These are phyloP conservation scores for Paramecium bursaria DNA, from an alignment of 73 alveolate species.

Conservation along the genomic window DNA sequence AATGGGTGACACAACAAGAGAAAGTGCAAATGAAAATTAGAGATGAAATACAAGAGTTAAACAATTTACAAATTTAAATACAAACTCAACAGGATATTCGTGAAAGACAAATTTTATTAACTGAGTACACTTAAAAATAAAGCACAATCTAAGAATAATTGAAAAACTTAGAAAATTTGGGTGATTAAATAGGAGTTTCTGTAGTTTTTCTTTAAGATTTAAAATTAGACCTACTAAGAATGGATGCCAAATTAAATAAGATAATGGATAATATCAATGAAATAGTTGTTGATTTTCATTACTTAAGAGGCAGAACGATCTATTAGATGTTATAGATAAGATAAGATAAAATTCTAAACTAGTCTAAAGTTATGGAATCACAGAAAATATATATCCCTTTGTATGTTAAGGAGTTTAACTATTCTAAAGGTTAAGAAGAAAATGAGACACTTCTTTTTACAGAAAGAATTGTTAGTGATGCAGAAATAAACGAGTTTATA, in stretches of 20 bases:
- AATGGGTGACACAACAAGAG: slow-evolving; percentile 14
- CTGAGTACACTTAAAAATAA: background rate
- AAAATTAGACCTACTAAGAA: slow-evolving; percentile 7
- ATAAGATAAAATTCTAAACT: background rate
- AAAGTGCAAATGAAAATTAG: background rate
- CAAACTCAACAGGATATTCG: background rate
- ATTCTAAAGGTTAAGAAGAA: background rate
- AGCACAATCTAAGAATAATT: background rate
- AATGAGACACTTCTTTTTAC: slow-evolving; percentile 5
- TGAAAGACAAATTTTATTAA: background rate
- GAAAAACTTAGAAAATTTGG: slow-evolving; percentile 2
- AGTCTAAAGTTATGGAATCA: background rate
- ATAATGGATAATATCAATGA: background rate
- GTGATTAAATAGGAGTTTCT: background rate
- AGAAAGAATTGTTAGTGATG: slow-evolving; percentile 9
- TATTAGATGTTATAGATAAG: slow-evolving; percentile 16
- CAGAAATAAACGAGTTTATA: slow-evolving; percentile 21
- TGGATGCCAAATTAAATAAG: background rate
- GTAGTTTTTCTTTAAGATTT: slow-evolving; percentile 19
- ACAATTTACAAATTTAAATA: background rate
- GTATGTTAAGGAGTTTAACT: no score
- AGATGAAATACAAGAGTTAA: background rate
- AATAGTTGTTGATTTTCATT: background rate
- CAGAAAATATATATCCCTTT: no score
- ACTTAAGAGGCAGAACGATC: slow-evolving; percentile 17